A percentile compares a stretch with the other conserved stretches of the same genome.
phyloP scores from a whole-genome alignment of 805 yeast species.

The Lachancea sp. region DNA sequence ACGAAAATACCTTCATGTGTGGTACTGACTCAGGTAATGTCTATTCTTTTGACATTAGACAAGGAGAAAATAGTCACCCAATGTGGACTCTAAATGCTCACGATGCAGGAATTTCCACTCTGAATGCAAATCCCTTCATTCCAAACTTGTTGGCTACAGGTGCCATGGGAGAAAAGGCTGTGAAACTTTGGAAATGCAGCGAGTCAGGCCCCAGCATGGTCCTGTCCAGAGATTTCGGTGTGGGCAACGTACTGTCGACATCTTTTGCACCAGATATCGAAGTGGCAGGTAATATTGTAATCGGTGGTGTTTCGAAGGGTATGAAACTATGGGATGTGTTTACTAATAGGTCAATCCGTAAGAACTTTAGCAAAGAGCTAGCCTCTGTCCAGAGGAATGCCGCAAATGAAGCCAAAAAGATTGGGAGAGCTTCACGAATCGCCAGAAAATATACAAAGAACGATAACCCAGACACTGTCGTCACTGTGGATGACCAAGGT shows the following conservation, averaged over 20 bases:
- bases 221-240: conserved; percentile 83
- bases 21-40: conserved; percentile 91
- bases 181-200: conserved; percentile 79
- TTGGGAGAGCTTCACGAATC: conserved; percentile 63
- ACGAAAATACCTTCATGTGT: conserved; percentile 57
- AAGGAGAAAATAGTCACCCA: conserved; percentile 49
- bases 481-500: conserved; percentile 59
- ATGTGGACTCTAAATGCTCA: conserved; percentile 97
- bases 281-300: conserved; percentile 72
- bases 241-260: conserved; percentile 82
- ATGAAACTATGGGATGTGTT: conserved; percentile 91
- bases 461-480: conserved; percentile 45
- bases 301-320: conserved; percentile 82
- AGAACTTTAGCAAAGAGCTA: conserved; percentile 56
- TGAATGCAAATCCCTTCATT: conserved; percentile 60
- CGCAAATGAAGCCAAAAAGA: conserved; percentile 45
- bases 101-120: conserved; percentile 84
- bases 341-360: conserved; percentile 72
- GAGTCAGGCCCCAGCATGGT: conserved; percentile 71
- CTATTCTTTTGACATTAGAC: conserved; percentile 81
- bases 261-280: conserved; percentile 83
- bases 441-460: conserved; percentile 61
- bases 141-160: conserved; percentile 77
- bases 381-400: conserved; percentile 49
- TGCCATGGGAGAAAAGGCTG: conserved; percentile 82